phyloP scores from a whole-genome alignment of 768 basidiomycete genomes.

The Fistulinella prunicolor region DNA sequence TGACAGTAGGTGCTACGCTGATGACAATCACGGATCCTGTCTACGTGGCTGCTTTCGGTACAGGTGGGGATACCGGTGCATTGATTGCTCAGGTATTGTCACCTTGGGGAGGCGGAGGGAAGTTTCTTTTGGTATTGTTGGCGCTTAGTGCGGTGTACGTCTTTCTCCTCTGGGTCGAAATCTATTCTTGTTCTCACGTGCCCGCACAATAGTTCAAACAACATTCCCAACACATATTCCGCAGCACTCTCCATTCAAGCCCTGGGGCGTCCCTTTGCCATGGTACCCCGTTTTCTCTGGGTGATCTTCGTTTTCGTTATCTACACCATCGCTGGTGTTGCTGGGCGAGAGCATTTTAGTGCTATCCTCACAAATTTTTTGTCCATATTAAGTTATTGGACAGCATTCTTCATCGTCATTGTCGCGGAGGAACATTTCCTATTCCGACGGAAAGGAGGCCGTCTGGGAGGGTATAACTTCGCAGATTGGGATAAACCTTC shows the following conservation, averaged over 20 bases:
- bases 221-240: constrained; percentile 47
- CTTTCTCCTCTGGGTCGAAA: background rate
- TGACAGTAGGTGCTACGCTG: constrained; percentile 36
- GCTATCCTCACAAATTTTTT: constrained; percentile 43
- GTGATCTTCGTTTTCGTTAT: constrained; percentile 37
- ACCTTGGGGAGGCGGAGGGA: constrained; percentile 43
- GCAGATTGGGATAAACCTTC: constrained; percentile 44
- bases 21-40: constrained; percentile 41
- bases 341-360: constrained; percentile 44
- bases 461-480: constrained; percentile 49
- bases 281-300: constrained; percentile 46
- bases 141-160: constrained; percentile 42
- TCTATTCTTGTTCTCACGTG: background rate
- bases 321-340: constrained; percentile 41
- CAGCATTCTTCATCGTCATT: constrained; percentile 45
- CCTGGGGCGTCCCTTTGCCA: constrained; percentile 41
- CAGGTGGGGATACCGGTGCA: constrained; percentile 42
- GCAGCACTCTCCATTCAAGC: constrained; percentile 46
- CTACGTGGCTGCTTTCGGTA: constrained; percentile 40
- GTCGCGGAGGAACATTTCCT: constrained; percentile 45
- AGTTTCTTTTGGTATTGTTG: constrained; percentile 41
- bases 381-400: constrained; percentile 46
- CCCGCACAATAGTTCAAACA: constrained; percentile 30
- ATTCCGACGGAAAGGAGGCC: constrained; percentile 40
- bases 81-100: constrained; percentile 42